Conservation (phyloP, 179 eudicot species). For the Beta macrorhiza region DNA sequence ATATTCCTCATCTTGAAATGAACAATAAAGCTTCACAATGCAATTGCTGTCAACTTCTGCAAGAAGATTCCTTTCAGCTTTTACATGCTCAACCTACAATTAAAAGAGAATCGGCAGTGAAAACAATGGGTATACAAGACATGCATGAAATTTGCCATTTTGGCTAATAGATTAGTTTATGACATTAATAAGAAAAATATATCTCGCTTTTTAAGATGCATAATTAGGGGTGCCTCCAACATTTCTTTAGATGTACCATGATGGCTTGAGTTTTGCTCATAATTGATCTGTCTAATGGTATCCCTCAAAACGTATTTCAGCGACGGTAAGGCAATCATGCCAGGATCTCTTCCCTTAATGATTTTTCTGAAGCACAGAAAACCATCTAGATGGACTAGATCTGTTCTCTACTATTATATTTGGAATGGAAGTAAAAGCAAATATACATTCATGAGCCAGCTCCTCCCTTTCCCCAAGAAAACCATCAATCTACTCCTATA, state of each 20-base stretch:
- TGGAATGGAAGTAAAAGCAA: background rate
- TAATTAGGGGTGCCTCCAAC: no score
- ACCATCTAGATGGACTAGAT: no score
- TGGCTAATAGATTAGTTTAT: background rate
- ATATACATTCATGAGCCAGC: background rate
- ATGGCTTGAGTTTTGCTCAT: background rate
- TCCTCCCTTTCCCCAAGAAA: background rate
- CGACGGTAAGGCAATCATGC: no score
- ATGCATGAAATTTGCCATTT: background rate
- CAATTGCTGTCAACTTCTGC: constrained; percentile 98
- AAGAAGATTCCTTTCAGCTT: constrained; percentile 93
- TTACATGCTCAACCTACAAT: constrained; percentile 88
- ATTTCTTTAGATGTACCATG: background rate
- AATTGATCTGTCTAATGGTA: background rate
- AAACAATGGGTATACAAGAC: background rate
- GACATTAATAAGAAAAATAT: background rate
- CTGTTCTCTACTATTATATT: background rate
- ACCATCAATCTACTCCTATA: background rate
- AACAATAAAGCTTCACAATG: constrained; percentile 88
- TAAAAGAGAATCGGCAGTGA: constrained; percentile 11
- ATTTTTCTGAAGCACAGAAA: no score
- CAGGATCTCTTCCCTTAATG: no score
- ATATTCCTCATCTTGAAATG: constrained; percentile 92
- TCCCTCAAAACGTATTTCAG: no score
- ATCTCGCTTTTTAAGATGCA: no score